Conservation (phyloP, 495 filamentous ascomycete genomes). For the Penicillium angulare region DNA sequence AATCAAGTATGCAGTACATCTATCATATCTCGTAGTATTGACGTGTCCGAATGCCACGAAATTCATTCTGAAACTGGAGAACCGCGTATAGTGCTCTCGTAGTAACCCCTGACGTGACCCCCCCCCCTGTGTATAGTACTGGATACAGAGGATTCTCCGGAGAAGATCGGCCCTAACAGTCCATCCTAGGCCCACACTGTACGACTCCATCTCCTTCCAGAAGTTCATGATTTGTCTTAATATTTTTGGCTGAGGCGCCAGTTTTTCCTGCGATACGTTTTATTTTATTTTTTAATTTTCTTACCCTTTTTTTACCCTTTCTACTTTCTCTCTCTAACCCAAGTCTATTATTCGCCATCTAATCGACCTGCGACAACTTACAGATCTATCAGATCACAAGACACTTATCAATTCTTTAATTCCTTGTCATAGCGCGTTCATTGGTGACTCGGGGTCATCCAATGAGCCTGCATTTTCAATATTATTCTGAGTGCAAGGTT, state of each 20-base stretch:
- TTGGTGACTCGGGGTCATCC: constrained; percentile 56
- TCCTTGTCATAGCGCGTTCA: constrained; percentile 50
- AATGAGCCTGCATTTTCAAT: constrained; percentile 62
- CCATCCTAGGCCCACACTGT: constrained; percentile 12
- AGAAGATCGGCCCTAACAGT: constrained; percentile 29
- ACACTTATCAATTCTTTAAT: constrained; percentile 5
- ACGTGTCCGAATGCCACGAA: too few species aligned
- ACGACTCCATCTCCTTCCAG: constrained; percentile 32
- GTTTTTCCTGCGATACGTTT: neutral
- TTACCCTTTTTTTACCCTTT: neutral
- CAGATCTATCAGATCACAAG: too few species aligned
- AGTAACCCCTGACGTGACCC: constrained; percentile 4
- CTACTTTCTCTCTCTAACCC: neutral
- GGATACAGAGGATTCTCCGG: constrained; percentile 24
- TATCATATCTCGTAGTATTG: too few species aligned
- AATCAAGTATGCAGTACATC: too few species aligned
- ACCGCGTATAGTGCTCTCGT: too few species aligned
- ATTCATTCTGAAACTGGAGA: too few species aligned
- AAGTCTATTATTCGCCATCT: neutral
- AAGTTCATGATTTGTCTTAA: constrained; percentile 16
- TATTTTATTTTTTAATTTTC: neutral
- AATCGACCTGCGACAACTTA: constrained; percentile 4
- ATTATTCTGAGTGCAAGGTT: constrained; percentile 51
- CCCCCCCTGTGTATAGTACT: neutral
- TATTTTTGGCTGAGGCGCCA: constrained; percentile 9